phyloP scores from a whole-genome alignment of 305 asterid genomes.

The Plantago coronopus region DNA sequence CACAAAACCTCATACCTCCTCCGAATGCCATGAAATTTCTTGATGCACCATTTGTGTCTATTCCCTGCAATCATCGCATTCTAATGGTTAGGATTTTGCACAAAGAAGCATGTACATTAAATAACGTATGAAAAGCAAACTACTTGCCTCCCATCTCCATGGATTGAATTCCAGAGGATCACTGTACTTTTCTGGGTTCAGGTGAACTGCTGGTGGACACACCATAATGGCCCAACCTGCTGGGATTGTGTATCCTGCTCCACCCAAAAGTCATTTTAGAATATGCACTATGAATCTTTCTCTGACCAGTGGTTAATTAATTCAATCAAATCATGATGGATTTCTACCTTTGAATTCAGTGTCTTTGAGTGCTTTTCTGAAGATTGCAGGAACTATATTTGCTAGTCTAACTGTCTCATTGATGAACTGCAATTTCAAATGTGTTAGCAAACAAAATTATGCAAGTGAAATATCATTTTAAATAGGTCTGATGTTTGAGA shows the following conservation, averaged over 20 bases:
- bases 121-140: conserved; percentile 6
- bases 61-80: conserved; percentile 42
- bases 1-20: conserved; percentile 90
- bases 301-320: background rate
- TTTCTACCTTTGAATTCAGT: conserved; percentile 56
- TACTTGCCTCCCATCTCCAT: conserved; percentile 89
- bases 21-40: conserved; percentile 93
- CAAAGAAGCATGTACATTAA: conserved; percentile 1
- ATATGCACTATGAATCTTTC: conserved; percentile 16
- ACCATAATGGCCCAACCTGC: conserved; percentile 93
- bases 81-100: conserved; percentile 7
- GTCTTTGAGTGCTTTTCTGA: conserved; percentile 66
- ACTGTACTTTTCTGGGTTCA: conserved; percentile 58
- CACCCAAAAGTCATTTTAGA: conserved; percentile 16
- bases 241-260: conserved; percentile 76
- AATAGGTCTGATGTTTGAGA: conserved; percentile 7
- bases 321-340: conserved; percentile 4
- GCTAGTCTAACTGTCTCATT: conserved; percentile 84
- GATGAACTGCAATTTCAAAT: conserved; percentile 47
- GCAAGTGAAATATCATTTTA: background rate
- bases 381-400: conserved; percentile 77
- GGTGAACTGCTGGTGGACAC: conserved; percentile 91
- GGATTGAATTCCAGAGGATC: conserved; percentile 83
- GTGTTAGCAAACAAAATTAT: conserved; percentile 15
- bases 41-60: conserved; percentile 61